These are phyloP conservation scores for Dothideomycetidae sp. DNA, from an alignment of 2,329 filamentous ascomycete species.

Conservation along the genomic window DNA sequence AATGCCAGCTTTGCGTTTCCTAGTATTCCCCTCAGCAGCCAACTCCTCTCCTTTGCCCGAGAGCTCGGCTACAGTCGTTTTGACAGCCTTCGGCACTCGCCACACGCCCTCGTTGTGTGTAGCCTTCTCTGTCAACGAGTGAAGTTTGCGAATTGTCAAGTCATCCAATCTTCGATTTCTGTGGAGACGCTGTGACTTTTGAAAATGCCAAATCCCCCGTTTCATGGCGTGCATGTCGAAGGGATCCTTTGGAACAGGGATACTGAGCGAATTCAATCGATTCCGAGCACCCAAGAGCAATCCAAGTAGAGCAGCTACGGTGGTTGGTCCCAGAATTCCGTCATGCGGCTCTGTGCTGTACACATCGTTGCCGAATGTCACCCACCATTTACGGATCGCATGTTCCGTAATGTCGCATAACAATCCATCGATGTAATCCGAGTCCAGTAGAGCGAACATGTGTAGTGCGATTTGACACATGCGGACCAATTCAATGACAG, in stretches of 20 bases:
- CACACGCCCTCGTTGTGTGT: slow-evolving; percentile 72
- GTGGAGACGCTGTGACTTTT: slow-evolving; percentile 72
- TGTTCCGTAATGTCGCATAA: slow-evolving; percentile 87
- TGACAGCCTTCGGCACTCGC: slow-evolving; percentile 86
- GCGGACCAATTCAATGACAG: slow-evolving; percentile 79
- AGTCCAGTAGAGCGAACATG: slow-evolving; percentile 74
- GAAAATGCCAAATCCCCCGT: slow-evolving; percentile 72
- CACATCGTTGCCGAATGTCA: slow-evolving; percentile 77
- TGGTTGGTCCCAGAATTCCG: slow-evolving; percentile 82
- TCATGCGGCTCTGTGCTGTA: slow-evolving; percentile 89
- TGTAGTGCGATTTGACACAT: slow-evolving; percentile 80
- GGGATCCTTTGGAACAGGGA: slow-evolving; percentile 75
- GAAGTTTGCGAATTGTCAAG: slow-evolving; percentile 66
- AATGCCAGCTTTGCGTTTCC: slow-evolving; percentile 73
- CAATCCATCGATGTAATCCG: slow-evolving; percentile 79
- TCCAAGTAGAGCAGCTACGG: slow-evolving; percentile 74
- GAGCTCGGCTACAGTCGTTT: slow-evolving; percentile 85
- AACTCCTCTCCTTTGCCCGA: slow-evolving; percentile 89
- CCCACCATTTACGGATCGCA: slow-evolving; percentile 91
- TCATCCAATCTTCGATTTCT: slow-evolving; percentile 68
- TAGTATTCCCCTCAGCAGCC: slow-evolving; percentile 83
- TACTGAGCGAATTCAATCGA: slow-evolving; percentile 68
- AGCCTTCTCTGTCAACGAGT: slow-evolving; percentile 75
- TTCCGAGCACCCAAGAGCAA: slow-evolving; percentile 83
- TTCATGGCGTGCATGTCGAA: slow-evolving; percentile 78